Base-by-base conservation (phyloP, 1,139 yeast genomes). In the Diutina neorugosa region DNA sequence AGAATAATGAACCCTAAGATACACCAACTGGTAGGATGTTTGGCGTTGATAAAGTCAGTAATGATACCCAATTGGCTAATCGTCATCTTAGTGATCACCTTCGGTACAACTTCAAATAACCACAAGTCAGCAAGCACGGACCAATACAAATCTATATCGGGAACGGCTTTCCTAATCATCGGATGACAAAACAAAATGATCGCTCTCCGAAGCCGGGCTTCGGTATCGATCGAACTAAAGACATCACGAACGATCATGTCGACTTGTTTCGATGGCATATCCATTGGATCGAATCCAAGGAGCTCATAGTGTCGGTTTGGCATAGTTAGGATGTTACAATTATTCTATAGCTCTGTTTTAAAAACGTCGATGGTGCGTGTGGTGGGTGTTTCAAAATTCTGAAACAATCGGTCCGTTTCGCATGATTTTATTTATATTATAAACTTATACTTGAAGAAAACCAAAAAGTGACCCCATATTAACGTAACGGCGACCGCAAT, bases 401-500 rank as follows among this genome's bases (percentile, higher is more conserved):
- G 46, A 43, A 18, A 19, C 20, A 16, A 18, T 12, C 8, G 12
- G 7, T 6, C 3, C 2, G 7, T 19, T 19, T 12, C 4, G 2
- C 19, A 19, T 19, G 4, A 19, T 8, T 43, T 7, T 14, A 41
- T 41, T 14, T 6, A 43, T 4, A 43, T 43, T 43, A 14, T 11
- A 20, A 14, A 14, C 5, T 43, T 21, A 43, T 16, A 19, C 25
- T 8, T 27, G 19, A 78, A 76, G 72, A 54, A 81, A 81, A 53
- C 81, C 86, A 66, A 93, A 93, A 42, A 90, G 84, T 41, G 81
- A 73, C 8, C 84, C 84, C 89, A 93, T 84, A 63, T 89, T 89
- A 50, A 93, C 97, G 66, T 84, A 91, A 53, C 97, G 78, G 60
- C 97, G 84, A 12, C 96, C 98, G 69, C 95, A 87, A 58, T 87